These are phyloP conservation scores for Candida sojae DNA, from an alignment of 1,139 yeast species.

Conservation along the genomic window DNA sequence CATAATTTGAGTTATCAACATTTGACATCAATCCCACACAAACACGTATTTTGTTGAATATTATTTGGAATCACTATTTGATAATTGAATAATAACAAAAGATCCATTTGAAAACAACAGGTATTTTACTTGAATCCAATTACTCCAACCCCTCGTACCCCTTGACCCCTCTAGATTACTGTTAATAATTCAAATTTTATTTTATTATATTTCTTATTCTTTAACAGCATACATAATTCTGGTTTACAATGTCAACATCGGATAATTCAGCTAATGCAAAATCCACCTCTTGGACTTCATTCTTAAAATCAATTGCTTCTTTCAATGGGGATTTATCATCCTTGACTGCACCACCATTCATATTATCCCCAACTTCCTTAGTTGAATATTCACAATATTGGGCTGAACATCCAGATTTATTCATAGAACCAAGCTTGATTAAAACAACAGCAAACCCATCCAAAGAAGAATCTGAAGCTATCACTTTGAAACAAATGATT, in stretches of 20 bases:
- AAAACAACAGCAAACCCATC: conserved; percentile 34
- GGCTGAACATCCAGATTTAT: conserved; percentile 87
- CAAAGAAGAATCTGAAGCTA: conserved; percentile 47
- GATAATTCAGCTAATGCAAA: conserved; percentile 16
- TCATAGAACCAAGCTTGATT: conserved; percentile 67
- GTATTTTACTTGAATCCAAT: background rate
- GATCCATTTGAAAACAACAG: background rate
- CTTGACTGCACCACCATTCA: conserved; percentile 97
- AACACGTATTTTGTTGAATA: background rate
- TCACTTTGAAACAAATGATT: conserved; percentile 62
- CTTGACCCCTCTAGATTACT: background rate
- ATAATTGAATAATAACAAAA: background rate
- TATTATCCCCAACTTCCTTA: conserved; percentile 84
- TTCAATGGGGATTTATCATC: conserved; percentile 94
- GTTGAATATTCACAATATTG: conserved; percentile 91
- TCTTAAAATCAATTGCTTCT: conserved; percentile 86
- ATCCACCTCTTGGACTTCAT: conserved; percentile 75
- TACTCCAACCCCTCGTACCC: background rate
- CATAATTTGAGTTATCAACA: background rate
- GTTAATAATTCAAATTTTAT: background rate
- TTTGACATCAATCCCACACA: background rate
- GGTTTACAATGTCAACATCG: conserved; percentile 2
- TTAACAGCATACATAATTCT: background rate
- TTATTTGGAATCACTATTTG: background rate
- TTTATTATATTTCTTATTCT: no score